Conservation (phyloP, 495 filamentous ascomycete genomes). For the Xylaria scruposa region DNA sequence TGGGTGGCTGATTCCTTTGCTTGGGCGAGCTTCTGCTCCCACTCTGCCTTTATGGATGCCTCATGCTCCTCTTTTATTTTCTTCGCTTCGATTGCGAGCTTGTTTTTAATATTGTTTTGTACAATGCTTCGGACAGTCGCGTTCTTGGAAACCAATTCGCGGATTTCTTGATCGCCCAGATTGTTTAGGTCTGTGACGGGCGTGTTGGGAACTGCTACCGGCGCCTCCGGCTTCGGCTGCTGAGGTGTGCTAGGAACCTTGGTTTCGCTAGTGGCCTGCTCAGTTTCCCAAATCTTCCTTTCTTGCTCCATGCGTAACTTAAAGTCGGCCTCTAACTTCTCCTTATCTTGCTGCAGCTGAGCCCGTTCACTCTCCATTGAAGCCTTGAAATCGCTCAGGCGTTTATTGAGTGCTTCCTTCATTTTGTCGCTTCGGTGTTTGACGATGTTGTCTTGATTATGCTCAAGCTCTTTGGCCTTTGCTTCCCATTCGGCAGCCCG, state of each 20-base stretch:
- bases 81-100: conserved; percentile 64
- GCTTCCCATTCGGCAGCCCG: conserved; percentile 63
- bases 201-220: conserved; percentile 41
- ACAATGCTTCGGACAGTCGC: conserved; percentile 69
- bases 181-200: conserved; percentile 44
- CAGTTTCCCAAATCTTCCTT: conserved; percentile 59
- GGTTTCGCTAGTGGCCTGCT: conserved; percentile 43
- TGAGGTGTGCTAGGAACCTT: conserved; percentile 43
- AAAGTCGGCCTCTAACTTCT: conserved; percentile 64
- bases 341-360: conserved; percentile 59
- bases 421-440: conserved; percentile 73
- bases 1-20: conserved; percentile 59
- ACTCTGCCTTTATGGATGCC: conserved; percentile 48
- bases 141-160: conserved; percentile 69
- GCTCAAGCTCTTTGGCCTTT: conserved; percentile 60
- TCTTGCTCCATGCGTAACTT: conserved; percentile 72
- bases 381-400: conserved; percentile 65
- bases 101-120: conserved; percentile 67
- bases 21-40: conserved; percentile 57
- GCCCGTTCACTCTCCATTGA: conserved; percentile 55
- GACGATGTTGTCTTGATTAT: conserved; percentile 60
- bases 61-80: conserved; percentile 62
- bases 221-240: conserved; percentile 35
- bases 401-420: conserved; percentile 73
- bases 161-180: conserved; percentile 67